Percentiles rank a stretch among this genome's conserved stretches.
Evolutionary conservation across 2,329 filamentous ascomycete genomes (phyloP).

Genomic region (Penicillium corylophilum): DNA sequence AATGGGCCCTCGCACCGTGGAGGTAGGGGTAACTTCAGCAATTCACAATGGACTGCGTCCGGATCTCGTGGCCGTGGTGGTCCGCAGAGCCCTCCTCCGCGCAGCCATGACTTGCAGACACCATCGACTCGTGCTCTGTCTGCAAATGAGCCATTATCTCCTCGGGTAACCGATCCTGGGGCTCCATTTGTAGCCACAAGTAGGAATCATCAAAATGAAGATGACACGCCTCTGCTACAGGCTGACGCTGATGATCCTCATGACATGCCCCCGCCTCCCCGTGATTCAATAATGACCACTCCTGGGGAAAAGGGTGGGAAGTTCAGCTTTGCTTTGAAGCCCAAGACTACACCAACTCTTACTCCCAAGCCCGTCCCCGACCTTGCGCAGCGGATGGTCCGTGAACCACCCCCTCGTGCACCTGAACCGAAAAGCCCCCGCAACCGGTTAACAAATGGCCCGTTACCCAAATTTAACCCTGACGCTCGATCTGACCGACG

Average conservation of each 20-base stretch:
- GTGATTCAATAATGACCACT: slow-evolving; percentile 56
- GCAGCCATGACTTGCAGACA: slow-evolving; percentile 34
- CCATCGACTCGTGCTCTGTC: slow-evolving; percentile 28
- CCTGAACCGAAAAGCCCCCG: slow-evolving; percentile 35
- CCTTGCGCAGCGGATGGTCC: slow-evolving; percentile 47
- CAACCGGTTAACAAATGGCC: slow-evolving; percentile 40
- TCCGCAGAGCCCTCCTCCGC: slow-evolving; percentile 42
- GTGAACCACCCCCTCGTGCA: slow-evolving; percentile 39
- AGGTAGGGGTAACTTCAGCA: slow-evolving; percentile 60
- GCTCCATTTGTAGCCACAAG: slow-evolving; percentile 60
- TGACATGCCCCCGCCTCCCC: slow-evolving; percentile 56
- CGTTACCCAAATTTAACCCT: slow-evolving; percentile 40
- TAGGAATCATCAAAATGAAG: slow-evolving; percentile 65
- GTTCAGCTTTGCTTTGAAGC: slow-evolving; percentile 93
- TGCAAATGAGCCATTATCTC: slow-evolving; percentile 35
- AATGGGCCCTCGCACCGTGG: slow-evolving; percentile 48
- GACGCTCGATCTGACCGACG: slow-evolving; percentile 44
- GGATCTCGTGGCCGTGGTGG: slow-evolving; percentile 54
- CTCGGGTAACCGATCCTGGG: slow-evolving; percentile 54
- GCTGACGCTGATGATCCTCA: slow-evolving; percentile 39
- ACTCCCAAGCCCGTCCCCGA: slow-evolving; percentile 53
- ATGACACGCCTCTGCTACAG: slow-evolving; percentile 55
- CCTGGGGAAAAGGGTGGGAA: slow-evolving; percentile 60
- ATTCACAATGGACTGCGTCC: slow-evolving; percentile 69
- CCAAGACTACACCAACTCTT: slow-evolving; percentile 62